Percentiles rank a stretch among this genome's conserved stretches.
Conservation (phyloP, 768 basidiomycete genomes). For the Cantharellus cinnabarinus region DNA sequence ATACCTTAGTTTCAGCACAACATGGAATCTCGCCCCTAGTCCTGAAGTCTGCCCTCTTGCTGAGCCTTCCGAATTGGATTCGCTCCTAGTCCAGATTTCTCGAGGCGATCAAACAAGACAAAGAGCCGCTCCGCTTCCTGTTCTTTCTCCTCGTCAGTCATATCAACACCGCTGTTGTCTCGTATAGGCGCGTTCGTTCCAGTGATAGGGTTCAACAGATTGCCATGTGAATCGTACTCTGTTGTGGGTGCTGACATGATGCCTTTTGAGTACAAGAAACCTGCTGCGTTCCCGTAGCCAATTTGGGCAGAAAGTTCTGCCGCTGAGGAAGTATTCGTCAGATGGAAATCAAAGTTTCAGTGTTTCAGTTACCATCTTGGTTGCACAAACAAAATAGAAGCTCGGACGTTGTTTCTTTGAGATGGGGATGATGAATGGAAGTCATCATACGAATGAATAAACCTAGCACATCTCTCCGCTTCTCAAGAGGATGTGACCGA, state of each 20-base stretch:
- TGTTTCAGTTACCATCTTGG: slow-evolving; percentile 33
- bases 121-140: slow-evolving; percentile 82
- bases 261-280: slow-evolving; percentile 83
- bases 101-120: slow-evolving; percentile 75
- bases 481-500: slow-evolving; percentile 54
- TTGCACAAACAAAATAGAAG: slow-evolving; percentile 71
- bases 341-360: slow-evolving; percentile 6
- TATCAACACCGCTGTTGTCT: slow-evolving; percentile 20
- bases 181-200: slow-evolving; percentile 30
- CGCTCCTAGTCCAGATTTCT: slow-evolving; percentile 47
- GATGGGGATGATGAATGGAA: slow-evolving; percentile 47
- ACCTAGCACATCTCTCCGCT: slow-evolving; percentile 53
- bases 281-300: slow-evolving; percentile 91
- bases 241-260: slow-evolving; percentile 39
- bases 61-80: slow-evolving; percentile 35
- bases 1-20: too few species aligned
- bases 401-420: slow-evolving; percentile 69
- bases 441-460: slow-evolving; percentile 56
- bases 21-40: neutral
- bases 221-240: slow-evolving; percentile 18
- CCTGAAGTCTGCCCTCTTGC: slow-evolving; percentile 22
- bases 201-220: slow-evolving; percentile 66
- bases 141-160: slow-evolving; percentile 95
- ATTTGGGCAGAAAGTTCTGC: slow-evolving; percentile 50
- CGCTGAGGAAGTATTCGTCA: slow-evolving; percentile 22